Evolutionary conservation across 345 rosid genomes (phyloP).

Genomic region (Euphorbia pulcherrima): DNA sequence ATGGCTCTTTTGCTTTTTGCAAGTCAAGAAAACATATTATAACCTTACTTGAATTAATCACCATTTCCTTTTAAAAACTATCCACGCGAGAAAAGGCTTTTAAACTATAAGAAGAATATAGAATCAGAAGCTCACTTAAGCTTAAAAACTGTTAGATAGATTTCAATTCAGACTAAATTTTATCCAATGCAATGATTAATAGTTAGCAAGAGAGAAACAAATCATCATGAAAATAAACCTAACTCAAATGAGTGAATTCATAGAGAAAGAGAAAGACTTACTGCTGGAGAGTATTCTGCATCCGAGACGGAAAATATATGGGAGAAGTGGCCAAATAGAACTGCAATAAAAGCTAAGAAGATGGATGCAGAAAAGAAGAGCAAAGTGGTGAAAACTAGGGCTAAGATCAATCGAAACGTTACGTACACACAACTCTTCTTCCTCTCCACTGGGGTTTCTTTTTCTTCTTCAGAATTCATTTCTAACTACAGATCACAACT

Average conservation of each 20-base stretch:
- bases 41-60: not conserved
- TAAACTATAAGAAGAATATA: not conserved
- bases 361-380: conserved; percentile 44
- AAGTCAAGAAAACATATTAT: not conserved
- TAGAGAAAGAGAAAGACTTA: conserved; percentile 30
- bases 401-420: conserved; percentile 39
- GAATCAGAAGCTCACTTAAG: not conserved
- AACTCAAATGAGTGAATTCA: not conserved
- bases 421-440: conserved; percentile 31
- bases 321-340: conserved; percentile 42
- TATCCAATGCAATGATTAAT: not conserved
- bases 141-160: not conserved
- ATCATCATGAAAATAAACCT: not conserved
- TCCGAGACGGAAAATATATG: conserved; percentile 44
- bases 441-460: conserved; percentile 7
- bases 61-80: not conserved
- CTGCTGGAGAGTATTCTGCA: conserved; percentile 87
- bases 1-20: not conserved
- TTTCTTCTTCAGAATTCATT: conserved; percentile 35
- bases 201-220: not conserved
- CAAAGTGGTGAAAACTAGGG: conserved; percentile 44
- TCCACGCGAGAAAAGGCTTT: not conserved
- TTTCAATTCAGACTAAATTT: not conserved
- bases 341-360: conserved; percentile 39
- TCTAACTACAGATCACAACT: conserved; percentile 8